Conservation (phyloP, 331 rosid species). For the Quercus phellos region DNA sequence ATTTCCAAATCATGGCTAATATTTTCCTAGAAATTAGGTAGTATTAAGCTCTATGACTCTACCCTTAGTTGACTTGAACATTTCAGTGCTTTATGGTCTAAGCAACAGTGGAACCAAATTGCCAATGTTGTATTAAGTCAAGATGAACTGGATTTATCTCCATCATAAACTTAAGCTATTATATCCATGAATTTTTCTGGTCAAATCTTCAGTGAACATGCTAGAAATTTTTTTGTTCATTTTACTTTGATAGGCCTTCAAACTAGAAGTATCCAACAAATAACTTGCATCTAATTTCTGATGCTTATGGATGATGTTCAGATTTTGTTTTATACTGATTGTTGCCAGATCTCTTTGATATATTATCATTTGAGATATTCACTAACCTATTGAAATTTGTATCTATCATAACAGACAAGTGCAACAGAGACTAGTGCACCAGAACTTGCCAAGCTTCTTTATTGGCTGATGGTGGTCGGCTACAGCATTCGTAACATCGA, state of each 20-base stretch:
- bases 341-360: background rate
- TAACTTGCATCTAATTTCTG: background rate
- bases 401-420: constrained; percentile 47
- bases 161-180: background rate
- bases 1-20: background rate
- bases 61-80: background rate
- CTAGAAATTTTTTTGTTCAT: background rate
- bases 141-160: background rate
- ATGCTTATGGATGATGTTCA: background rate
- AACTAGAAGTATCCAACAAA: background rate
- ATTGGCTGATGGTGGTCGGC: constrained; percentile 96
- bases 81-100: background rate
- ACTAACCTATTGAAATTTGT: constrained; percentile 11
- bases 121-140: background rate
- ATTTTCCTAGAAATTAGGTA: background rate
- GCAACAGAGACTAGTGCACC: constrained; percentile 70
- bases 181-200: background rate
- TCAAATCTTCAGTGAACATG: background rate
- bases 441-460: constrained; percentile 84
- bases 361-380: background rate
- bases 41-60: background rate
- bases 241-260: background rate
- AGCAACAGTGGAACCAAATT: background rate
- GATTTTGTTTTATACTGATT: background rate
- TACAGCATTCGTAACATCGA: constrained; percentile 94